Evolutionary conservation across 2,329 filamentous ascomycete species (phyloP).

Genomic region (Stromatinia cepivora): DNA sequence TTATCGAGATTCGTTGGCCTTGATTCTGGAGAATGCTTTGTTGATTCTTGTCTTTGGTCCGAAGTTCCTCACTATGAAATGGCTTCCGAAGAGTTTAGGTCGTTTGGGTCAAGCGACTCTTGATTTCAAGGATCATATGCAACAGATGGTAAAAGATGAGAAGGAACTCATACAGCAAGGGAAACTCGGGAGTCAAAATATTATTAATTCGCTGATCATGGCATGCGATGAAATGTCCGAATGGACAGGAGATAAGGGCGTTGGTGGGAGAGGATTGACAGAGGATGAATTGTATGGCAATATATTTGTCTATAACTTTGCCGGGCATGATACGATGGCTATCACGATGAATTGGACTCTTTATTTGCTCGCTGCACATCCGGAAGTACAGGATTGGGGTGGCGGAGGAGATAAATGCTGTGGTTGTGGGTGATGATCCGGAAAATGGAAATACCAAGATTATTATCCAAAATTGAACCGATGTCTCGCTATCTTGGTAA

Average conservation of each 20-base stretch:
- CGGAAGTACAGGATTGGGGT: slow-evolving; percentile 30
- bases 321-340: slow-evolving; percentile 41
- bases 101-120: background rate
- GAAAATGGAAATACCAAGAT: slow-evolving; percentile 42
- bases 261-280: slow-evolving; percentile 31
- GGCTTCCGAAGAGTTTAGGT: background rate
- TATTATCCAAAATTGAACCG: slow-evolving; percentile 46
- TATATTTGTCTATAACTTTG: slow-evolving; percentile 40
- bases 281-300: slow-evolving; percentile 42
- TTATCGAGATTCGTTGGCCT: background rate
- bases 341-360: slow-evolving; percentile 37
- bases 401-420: slow-evolving; percentile 30
- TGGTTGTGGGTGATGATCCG: slow-evolving; percentile 33
- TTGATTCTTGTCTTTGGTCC: background rate
- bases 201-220: background rate
- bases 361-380: slow-evolving; percentile 34
- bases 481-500: slow-evolving; percentile 44
- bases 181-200: background rate
- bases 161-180: background rate
- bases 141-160: background rate
- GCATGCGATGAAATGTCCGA: background rate
- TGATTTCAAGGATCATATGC: slow-evolving; percentile 4
- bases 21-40: slow-evolving; percentile 5
- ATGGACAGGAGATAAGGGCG: background rate
- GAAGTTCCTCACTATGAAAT: background rate